Base-by-base conservation (phyloP, 495 filamentous ascomycete genomes). In the Aspergillus nidulans region DNA sequence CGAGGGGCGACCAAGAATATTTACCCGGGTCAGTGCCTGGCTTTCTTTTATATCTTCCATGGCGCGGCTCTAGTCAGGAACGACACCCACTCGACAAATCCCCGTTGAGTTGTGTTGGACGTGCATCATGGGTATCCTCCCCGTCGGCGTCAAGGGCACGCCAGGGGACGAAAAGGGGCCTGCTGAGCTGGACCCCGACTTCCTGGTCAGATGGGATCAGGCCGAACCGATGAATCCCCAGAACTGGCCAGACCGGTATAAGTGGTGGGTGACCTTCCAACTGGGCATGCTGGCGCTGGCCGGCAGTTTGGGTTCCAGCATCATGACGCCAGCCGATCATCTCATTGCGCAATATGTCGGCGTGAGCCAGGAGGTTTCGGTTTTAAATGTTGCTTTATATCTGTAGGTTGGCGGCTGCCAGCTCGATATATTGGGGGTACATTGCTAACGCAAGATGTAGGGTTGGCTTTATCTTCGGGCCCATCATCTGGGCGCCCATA, bases 221-320 rank as follows among this genome's bases (percentile, higher is more conserved):
- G 41, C 50, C 20, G 53, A 56, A 24, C 53, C 53, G 7, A n/a
- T 28, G 21, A 82, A 81, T 50, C 79, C 79, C 4, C 65, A 70
- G 25, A 80, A 80, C 55, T 81, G 74, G 73, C 53, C 49, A 1
- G 58, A 53, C 10, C 16, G 8, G 7, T 78, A 77, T 55, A 81
- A 78, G 60, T 68, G 61, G 50, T 79, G 71, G 69, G 64, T 80
- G 21, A 79, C 78, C 3, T 71, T 78, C 32, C 75, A 77, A 41
- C 53, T 82, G 53, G 69, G 72, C 4, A 72, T 81, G 71, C 65
- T 80, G 13, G 76, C 79, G 16, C 59, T 81, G n/a, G 65, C 66
- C 4, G 77, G 72, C 13, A 76, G 72, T 61, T 62, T 80, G 32
- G 78, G 73, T 13, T 76, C 72, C 19, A 76, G 70, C 49, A 78